Evolutionary conservation across 352 stramenopile genomes (phyloP).

Genomic region (Phytophthora brassicae): DNA sequence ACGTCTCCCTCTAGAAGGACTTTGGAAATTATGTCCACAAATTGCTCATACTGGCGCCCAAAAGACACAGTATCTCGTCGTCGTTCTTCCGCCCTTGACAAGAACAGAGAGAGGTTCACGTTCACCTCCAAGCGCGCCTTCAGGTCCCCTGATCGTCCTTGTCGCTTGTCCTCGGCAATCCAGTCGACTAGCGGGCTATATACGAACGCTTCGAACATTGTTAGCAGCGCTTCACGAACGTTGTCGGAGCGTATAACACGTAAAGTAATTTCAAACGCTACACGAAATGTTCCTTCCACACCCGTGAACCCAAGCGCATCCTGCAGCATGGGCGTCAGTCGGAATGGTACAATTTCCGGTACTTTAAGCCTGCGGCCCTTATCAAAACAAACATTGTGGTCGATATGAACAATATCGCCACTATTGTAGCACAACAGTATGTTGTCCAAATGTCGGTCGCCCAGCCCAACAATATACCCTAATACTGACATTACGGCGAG

Average conservation of each 20-base stretch:
- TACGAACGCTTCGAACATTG: constrained; percentile 83
- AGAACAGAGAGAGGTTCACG: constrained; percentile 85
- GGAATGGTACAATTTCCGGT: constrained; percentile 91
- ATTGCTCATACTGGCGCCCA: constrained; percentile 37
- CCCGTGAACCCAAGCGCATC: constrained; percentile 75
- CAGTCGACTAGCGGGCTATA: constrained; percentile 87
- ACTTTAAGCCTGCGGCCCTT: constrained; percentile 86
- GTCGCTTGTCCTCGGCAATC: constrained; percentile 47
- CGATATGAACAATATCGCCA: constrained; percentile 90
- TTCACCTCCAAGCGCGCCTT: constrained; percentile 82
- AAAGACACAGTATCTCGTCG: constrained; percentile 61
- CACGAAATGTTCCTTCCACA: constrained; percentile 72
- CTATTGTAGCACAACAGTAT: constrained; percentile 82
- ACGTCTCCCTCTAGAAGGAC: constrained; percentile 19
- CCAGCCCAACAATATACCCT: constrained; percentile 88
- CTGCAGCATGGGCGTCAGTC: constrained; percentile 83
- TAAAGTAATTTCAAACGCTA: constrained; percentile 72
- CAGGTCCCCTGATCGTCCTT: constrained; percentile 39
- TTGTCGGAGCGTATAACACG: constrained; percentile 63
- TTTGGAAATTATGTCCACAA: constrained; percentile 20
- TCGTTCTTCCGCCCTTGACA: constrained; percentile 78
- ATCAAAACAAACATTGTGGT: constrained; percentile 94
- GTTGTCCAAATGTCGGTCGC: constrained; percentile 92
- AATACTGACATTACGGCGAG: constrained; percentile 88
- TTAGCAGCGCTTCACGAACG: constrained; percentile 69